A percentile compares a stretch with the other conserved stretches of the same genome.
Conservation (phyloP, 2,329 filamentous ascomycete genomes). For the Trichophyton equinum region DNA sequence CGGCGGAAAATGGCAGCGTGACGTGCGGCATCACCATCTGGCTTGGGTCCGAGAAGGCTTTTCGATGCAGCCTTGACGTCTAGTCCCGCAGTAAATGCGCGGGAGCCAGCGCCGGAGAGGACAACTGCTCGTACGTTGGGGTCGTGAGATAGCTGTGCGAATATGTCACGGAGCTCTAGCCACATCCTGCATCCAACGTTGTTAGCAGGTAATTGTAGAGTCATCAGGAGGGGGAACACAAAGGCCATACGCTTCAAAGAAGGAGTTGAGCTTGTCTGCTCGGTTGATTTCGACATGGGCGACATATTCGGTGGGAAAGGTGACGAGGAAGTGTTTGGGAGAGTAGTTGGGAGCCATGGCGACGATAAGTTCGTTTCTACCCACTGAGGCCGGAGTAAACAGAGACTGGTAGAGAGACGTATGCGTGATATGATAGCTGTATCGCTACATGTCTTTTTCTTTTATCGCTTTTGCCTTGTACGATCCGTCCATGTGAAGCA, state of each 20-base stretch:
- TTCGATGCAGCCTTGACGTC: constrained; percentile 62
- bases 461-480: no score
- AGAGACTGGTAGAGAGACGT: background rate
- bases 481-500: background rate
- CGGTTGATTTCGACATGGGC: constrained; percentile 90
- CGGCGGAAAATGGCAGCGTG: constrained; percentile 50
- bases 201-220: background rate
- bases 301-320: constrained; percentile 58
- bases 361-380: background rate
- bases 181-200: constrained; percentile 53
- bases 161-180: constrained; percentile 63
- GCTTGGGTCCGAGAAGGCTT: constrained; percentile 32
- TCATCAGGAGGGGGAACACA: constrained; percentile 14
- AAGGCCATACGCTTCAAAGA: constrained; percentile 49
- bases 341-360: constrained; percentile 8
- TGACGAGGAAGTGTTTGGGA: constrained; percentile 55
- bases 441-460: background rate
- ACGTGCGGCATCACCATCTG: constrained; percentile 47
- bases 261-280: constrained; percentile 76
- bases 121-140: constrained; percentile 63
- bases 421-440: background rate
- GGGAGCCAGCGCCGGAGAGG: constrained; percentile 66
- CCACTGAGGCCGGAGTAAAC: background rate
- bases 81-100: constrained; percentile 74
- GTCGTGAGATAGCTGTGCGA: constrained; percentile 59